These are phyloP conservation scores for Teunomyces atbi DNA, from an alignment of 805 yeast genomes.

Conservation along the genomic window DNA sequence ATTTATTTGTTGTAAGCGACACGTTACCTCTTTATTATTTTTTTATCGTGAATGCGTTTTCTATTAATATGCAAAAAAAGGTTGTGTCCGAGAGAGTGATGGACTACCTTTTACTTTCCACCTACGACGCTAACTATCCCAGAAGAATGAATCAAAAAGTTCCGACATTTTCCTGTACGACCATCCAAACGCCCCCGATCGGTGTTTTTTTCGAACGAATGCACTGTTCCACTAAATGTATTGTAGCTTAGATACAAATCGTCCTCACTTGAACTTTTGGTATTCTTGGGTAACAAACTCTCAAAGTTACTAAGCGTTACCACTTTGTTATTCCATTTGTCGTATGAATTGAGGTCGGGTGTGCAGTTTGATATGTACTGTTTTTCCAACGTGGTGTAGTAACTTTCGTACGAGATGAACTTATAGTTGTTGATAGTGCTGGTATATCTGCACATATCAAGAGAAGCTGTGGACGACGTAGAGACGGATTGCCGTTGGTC, in stretches of 20 bases:
- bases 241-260: conserved; percentile 9
- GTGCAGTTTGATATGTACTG: conserved; percentile 38
- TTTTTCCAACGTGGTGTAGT: conserved; percentile 27
- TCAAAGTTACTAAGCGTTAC: conserved; percentile 10
- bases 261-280: not conserved
- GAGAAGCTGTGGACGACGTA: not conserved
- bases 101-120: not conserved
- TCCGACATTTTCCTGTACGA: conserved; percentile 15
- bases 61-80: too few species aligned
- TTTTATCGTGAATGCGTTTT: not conserved
- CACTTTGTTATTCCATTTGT: conserved; percentile 29
- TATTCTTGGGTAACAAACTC: conserved; percentile 5
- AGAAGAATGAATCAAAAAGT: conserved; percentile 24
- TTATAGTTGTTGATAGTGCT: conserved; percentile 10
- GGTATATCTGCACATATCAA: conserved; percentile 1
- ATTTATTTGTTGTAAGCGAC: not conserved
- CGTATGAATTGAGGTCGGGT: conserved; percentile 38
- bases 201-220: conserved; percentile 5
- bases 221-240: conserved; percentile 1
- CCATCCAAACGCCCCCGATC: not conserved
- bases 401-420: conserved; percentile 15
- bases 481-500: not conserved
- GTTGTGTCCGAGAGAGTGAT: too few species aligned
- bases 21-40: not conserved
- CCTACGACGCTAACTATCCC: conserved; percentile 26